These are phyloP conservation scores for Crassisporium funariophilum DNA, from an alignment of 768 basidiomycete species.

Conservation along the genomic window DNA sequence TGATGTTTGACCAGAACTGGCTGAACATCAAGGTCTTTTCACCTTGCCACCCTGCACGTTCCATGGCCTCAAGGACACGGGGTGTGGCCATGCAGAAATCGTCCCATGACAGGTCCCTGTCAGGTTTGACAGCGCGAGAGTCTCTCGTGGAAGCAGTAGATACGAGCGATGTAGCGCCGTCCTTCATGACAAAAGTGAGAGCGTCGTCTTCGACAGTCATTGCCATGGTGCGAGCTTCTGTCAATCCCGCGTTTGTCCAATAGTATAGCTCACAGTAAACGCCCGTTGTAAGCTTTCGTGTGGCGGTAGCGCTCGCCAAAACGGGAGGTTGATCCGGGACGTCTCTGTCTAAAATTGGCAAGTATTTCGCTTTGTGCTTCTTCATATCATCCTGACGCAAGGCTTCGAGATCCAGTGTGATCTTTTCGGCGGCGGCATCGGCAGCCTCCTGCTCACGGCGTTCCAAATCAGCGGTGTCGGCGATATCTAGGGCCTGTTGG, in stretches of 20 bases:
- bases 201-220: not conserved
- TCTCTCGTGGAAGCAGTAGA: not conserved
- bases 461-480: not conserved
- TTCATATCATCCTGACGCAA: slow-evolving; percentile 1
- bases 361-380: not conserved
- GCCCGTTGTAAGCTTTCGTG: not conserved
- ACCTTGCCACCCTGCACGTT: no score
- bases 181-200: not conserved
- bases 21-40: no score
- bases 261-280: not conserved
- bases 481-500: not conserved
- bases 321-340: not conserved
- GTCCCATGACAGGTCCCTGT: not conserved
- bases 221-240: not conserved
- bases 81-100: not conserved
- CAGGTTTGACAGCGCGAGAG: not conserved
- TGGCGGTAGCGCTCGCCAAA: not conserved
- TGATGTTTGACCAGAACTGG: no score
- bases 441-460: not conserved
- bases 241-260: not conserved
- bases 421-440: not conserved
- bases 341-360: not conserved
- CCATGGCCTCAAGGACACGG: not conserved
- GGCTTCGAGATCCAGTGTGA: not conserved
- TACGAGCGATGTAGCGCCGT: not conserved